Evolutionary conservation across 352 stramenopile species (phyloP), one percentile per base, ranked within the genome.

Genomic region (Halophytophthora batemanensis): DNA sequence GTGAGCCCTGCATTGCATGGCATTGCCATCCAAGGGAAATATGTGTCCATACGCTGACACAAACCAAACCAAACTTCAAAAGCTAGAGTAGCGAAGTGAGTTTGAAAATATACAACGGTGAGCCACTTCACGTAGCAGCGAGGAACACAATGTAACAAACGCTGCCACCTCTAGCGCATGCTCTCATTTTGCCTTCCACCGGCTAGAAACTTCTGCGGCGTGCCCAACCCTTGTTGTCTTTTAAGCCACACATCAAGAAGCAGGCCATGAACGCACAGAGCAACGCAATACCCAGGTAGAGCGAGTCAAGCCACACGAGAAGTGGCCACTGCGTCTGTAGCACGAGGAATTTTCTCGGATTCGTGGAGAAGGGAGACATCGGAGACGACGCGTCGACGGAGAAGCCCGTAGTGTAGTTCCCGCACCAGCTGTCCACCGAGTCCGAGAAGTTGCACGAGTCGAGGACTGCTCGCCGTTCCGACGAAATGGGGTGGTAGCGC

Each of bases 391-490:
- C 37, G 34, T 49, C 43, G 18, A 34, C 45, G 6, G 38, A 40
- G 14, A 50, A 15, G 28, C 51, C 19, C 5, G 17, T 45, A 8
- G 48, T 13, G 13, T 34, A 17, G 31, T 38, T 29, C 0, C 46
- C 58, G 41, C 58, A 66, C 58, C 58, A 66, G 19, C 18, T 48
- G 36, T 61, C 58, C 3, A 45, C 48, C 0, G 29, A 21, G 10
- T 25, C 13, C 1, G 52, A 58, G 18, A 28, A 21, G 22, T 45
- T 61, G 35, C 33, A 53, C n/a, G 44, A 49, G 1, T 31, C 7
- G 13, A 66, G 39, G 38, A 66, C 31, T 13, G 43, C 23, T 38
- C 49, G 31, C 44, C 53, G 51, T 19, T 35, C 23, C 15, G 18
- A 21, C 2, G 40, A 37, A 18, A 59, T 7, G 4, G 17, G n/a